Evolutionary conservation across 805 yeast genomes (phyloP), one percentile per base, ranked within the genome.

Genomic region (Komagataella populi): DNA sequence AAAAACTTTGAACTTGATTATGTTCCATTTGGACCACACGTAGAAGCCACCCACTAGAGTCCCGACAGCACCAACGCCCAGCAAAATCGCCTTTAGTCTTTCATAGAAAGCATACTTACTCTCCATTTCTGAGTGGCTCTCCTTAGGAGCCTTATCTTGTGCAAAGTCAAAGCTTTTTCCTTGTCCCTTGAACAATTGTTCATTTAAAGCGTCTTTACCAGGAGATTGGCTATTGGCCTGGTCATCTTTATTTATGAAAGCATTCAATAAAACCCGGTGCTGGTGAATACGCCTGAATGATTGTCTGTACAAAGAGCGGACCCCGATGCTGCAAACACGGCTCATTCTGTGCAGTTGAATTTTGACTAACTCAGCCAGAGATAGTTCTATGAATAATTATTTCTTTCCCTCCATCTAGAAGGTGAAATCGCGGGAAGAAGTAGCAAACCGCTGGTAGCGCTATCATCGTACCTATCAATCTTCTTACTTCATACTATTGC

Each of bases 11-110:
- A 63, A 57, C 56, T 67, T 73, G 36, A 76, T 54, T 52, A 61
- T 65, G 36, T 63, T 66, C 63, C 73, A 74, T 56, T 78, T 70
- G 23, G 57, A 55, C 52, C 64, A 67, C 2, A 62, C 46, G 52
- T 74, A 74, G 56, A 71, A 76, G 1, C 63, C 67, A 17, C 72
- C 69, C 7, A 73, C 49, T 1, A 73, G 58, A 3, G 69, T 71
- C 12, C 65, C 63, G 4, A 80, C 56, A 1, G 70, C 62, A 6
- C 63, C 53, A 0, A 70, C 23, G 3, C 84, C 84, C 14, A 68
- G 57, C 0, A 67, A 65, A 3, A 71, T 57, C 0, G 77, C 80
- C 55, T 74, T 73, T 49, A 73, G 53, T 50, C 74, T 66, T 57
- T 75, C 76, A 44, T 62, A 63, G 50, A 66, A 55, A 57, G 76